Base-by-base conservation (phyloP, 768 basidiomycete species). In the Mycena polygramma region DNA sequence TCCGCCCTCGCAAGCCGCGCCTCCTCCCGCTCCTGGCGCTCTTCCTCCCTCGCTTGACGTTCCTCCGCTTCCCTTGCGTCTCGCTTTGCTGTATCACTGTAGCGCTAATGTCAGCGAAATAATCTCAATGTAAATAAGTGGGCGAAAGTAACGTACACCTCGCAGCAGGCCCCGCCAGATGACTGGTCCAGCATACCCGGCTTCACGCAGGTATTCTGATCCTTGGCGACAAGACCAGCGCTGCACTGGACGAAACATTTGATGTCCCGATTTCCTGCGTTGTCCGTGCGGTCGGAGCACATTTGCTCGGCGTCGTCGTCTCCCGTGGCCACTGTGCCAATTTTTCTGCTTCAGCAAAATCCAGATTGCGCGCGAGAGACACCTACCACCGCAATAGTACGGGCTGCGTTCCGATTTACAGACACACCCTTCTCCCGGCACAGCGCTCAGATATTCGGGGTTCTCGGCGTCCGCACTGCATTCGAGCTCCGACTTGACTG, bases 351-450 rank as follows among this genome's bases (percentile, higher is more conserved):
- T 37, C 10, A 26, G 9, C 22, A 13, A 26, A 24, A 45, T 43
- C 19, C 24, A 45, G 57, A 30, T 17, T 11, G 24, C 1, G 30
- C 30, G 30, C 2, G 30, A 30, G 6, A 30, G 30, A 30, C 8
- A 57, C 57, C 45, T 24, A 58, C 57, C 26, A 26, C 57, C 57
- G 22, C 57, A 58, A 26, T 30, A 58, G 57, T 7, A 26, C 26
- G 11, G 22, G 4, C 24, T 45, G 0, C 4, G 43, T 43, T 43
- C 26, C 57, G 57, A 45, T 17, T 26, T 26, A 43, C 41, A 58
- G 19, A 58, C 41, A 58, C 57, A 58, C 26, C 57, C 57, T 26
- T 26, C 57, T 5, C 57, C 57, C 17, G 43, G 57, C 24, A 58
- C 57, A 41, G 57, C 57, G 26, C 57, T 58, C 41, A 58, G 57